phyloP scores from a whole-genome alignment of 371 early-diverging fungal genomes.

The Mortierella sp. region DNA sequence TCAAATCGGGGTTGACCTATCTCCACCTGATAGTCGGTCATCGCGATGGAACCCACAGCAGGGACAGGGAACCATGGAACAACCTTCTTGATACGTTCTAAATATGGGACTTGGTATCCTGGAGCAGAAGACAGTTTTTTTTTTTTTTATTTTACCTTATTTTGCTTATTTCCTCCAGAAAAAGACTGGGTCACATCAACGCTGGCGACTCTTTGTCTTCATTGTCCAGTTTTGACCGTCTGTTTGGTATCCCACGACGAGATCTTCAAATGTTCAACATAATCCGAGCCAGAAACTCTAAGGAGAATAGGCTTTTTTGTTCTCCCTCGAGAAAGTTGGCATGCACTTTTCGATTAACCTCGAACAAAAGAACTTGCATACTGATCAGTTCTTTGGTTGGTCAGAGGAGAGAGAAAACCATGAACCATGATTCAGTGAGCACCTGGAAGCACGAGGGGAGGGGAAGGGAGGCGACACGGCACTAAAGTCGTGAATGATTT shows the following conservation, averaged over 20 bases:
- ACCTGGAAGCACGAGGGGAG: conserved; percentile 81
- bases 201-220: conserved; percentile 66
- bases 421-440: conserved; percentile 79
- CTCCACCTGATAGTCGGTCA: conserved; percentile 68
- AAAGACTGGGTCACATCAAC: conserved; percentile 83
- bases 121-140: too few relatives aligned
- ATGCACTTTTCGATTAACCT: conserved; percentile 69
- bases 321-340: conserved; percentile 73
- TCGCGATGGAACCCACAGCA: conserved; percentile 81
- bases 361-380: conserved; percentile 76
- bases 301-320: conserved; percentile 85
- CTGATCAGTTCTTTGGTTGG: conserved; percentile 84
- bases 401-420: conserved; percentile 83
- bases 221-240: conserved; percentile 62
- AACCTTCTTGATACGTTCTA: conserved; percentile 63
- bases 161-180: conserved; percentile 67
- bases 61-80: conserved; percentile 66
- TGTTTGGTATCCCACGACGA: conserved; percentile 70
- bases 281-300: conserved; percentile 81
- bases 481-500: conserved; percentile 67
- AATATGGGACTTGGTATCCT: conserved; percentile 79
- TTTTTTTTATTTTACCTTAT: too few relatives aligned
- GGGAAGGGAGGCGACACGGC: too few relatives aligned
- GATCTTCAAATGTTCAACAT: conserved; percentile 56
- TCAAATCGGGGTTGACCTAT: conserved; percentile 71